phyloP scores from a whole-genome alignment of 2,329 filamentous ascomycete genomes.

The Cordyceps cicadae region DNA sequence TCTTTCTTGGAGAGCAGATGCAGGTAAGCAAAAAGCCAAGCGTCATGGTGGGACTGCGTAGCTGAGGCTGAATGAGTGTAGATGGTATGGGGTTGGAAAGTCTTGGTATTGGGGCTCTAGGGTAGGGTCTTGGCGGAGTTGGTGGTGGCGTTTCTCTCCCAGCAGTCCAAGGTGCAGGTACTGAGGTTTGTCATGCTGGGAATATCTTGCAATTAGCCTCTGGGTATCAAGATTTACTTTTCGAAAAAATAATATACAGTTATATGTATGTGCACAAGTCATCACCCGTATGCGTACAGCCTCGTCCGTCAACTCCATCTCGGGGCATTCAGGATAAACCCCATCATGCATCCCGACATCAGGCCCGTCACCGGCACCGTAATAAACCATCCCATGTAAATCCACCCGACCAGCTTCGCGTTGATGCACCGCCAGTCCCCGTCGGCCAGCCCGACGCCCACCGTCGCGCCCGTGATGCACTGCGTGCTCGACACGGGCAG shows the following conservation, averaged over 20 bases:
- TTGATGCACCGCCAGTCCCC: conserved; percentile 42
- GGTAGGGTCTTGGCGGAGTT: neutral
- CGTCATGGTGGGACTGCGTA: neutral
- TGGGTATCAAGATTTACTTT: neutral
- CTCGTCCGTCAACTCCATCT: conserved; percentile 23
- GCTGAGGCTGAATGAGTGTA: conserved; percentile 2
- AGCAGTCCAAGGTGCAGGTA: neutral
- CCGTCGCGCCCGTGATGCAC: conserved; percentile 43
- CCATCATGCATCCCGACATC: conserved; percentile 46
- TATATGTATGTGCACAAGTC: neutral
- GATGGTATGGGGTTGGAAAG: neutral
- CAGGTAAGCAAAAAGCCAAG: neutral
- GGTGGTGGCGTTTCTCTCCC: neutral
- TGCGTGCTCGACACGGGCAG: conserved; percentile 46
- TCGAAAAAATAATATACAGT: neutral
- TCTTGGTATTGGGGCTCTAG: neutral
- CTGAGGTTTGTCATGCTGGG: neutral
- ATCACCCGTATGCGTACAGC: neutral
- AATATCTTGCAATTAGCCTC: too few relatives aligned
- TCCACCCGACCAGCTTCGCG: conserved; percentile 37
- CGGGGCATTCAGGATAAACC: conserved; percentile 45
- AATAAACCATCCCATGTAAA: conserved; percentile 42
- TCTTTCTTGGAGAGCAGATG: neutral
- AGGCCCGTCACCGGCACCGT: conserved; percentile 42
- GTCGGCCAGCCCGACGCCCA: conserved; percentile 43